phyloP scores from a whole-genome alignment of 345 rosid species.

The Boechera retrofracta region DNA sequence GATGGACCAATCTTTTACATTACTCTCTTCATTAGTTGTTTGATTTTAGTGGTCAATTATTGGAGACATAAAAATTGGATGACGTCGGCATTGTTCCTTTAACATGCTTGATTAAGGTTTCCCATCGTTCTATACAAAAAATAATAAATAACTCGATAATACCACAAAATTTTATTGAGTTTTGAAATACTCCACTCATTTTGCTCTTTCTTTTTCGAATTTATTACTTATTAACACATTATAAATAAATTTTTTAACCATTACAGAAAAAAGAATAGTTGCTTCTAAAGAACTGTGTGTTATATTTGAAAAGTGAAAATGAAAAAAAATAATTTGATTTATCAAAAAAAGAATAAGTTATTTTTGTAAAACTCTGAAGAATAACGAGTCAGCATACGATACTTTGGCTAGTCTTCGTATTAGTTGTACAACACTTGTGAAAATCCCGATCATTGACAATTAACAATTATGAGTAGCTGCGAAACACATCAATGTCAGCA shows the following conservation, averaged over 20 bases:
- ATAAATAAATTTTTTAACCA: background rate
- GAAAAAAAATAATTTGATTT: background rate
- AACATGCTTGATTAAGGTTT: slow-evolving; percentile 28
- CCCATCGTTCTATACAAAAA: background rate
- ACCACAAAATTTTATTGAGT: background rate
- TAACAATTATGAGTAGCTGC: slow-evolving; percentile 3
- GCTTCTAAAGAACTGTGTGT: background rate
- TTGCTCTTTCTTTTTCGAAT: background rate
- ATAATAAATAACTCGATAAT: background rate
- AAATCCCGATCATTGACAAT: slow-evolving; percentile 31
- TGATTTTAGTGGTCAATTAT: slow-evolving; percentile 38
- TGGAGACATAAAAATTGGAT: slow-evolving; percentile 23
- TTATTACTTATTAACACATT: background rate
- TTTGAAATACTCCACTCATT: background rate
- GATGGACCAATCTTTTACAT: slow-evolving; percentile 27
- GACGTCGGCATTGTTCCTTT: slow-evolving; percentile 14
- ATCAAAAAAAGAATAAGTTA: background rate
- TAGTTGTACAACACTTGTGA: slow-evolving; percentile 22
- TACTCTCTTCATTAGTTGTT: slow-evolving; percentile 22
- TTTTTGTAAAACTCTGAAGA: background rate
- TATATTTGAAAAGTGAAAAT: background rate
- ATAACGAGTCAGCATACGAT: background rate
- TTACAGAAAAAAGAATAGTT: background rate
- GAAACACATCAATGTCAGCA: slow-evolving; percentile 19
- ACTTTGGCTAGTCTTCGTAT: background rate